Evolutionary conservation across 495 filamentous ascomycete genomes (phyloP), one percentile per base, ranked within the genome.

Genomic region (Podospora sp.): DNA sequence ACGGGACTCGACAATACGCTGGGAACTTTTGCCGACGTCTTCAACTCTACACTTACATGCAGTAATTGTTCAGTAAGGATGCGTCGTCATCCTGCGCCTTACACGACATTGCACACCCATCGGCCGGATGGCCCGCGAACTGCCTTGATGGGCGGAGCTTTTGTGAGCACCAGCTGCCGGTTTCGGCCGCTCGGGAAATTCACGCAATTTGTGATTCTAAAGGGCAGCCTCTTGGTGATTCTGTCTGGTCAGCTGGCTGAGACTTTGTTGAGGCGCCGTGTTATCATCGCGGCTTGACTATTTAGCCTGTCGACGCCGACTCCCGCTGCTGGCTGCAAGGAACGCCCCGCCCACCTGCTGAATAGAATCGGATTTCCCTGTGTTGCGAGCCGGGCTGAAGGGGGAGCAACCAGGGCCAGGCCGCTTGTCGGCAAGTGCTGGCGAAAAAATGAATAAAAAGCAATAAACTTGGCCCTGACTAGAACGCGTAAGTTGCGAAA

Each of bases 251-350:
- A 20, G 35, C 9, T 46, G 35, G 52, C 52, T 55, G 21, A 55
- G 16, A 22, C 16, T 21, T 55, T 53, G 50, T 53, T 27, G 60
- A 25, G 25, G 35, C 33, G 60, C 21, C 24, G 22, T 7, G 40
- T 12, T 18, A 11, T 49, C 40, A 22, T 8, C 29, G 29, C 29
- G 29, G 29, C 35, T 24, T 27, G 51, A 20, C 49, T 36, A 72
- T 76, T 76, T 74, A 76, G 72, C 72, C 72, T 76, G 68, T n/a
- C 60, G 62, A 71, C 25, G 29, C 52, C 60, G 59, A 35, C 35
- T 61, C n/a, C 67, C 68, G 20, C 52, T 46, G 20, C 52, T 46
- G 40, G 65, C 67, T 76, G 72, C 73, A 72, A 76, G 70, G 73
- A 68, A 72, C 68, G 66, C 62, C 72, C 69, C 66, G 46, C 69